phyloP scores from a whole-genome alignment of 495 filamentous ascomycete genomes.

The Neurospora sp. region DNA sequence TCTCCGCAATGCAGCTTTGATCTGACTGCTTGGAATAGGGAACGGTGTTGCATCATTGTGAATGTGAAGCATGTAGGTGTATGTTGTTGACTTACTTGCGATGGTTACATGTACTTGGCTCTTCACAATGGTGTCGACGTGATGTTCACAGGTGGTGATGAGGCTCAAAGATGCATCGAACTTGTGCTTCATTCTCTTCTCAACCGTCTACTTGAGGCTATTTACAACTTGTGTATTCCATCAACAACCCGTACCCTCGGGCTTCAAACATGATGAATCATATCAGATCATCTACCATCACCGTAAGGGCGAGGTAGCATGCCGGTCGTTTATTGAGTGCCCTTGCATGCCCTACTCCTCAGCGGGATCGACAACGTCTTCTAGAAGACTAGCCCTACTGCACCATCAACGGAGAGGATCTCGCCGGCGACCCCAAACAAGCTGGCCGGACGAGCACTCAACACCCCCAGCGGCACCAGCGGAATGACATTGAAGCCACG shows the following conservation, averaged over 20 bases:
- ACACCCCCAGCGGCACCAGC: neutral
- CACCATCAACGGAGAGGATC: neutral
- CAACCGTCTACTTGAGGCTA: neutral
- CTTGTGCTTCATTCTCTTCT: neutral
- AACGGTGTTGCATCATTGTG: constrained; percentile 27
- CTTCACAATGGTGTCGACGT: rapidly evolving
- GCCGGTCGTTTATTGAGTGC: neutral
- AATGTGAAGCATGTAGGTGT: neutral
- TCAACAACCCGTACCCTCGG: neutral
- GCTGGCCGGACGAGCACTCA: neutral
- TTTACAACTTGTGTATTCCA: neutral
- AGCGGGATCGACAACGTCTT: neutral
- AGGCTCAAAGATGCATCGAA: neutral
- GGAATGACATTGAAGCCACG: too few relatives aligned
- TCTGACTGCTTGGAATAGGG: constrained; percentile 21
- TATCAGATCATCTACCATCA: neutral
- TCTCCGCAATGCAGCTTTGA: constrained; percentile 6
- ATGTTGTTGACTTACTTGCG: neutral
- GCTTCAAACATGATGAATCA: neutral
- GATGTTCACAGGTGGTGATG: neutral
- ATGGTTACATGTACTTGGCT: neutral
- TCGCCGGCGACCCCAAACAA: neutral
- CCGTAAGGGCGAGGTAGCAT: neutral
- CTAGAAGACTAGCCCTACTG: neutral
- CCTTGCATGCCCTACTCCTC: neutral